Evolutionary conservation across 805 yeast species (phyloP).

Genomic region (Lipomyces yamadae): DNA sequence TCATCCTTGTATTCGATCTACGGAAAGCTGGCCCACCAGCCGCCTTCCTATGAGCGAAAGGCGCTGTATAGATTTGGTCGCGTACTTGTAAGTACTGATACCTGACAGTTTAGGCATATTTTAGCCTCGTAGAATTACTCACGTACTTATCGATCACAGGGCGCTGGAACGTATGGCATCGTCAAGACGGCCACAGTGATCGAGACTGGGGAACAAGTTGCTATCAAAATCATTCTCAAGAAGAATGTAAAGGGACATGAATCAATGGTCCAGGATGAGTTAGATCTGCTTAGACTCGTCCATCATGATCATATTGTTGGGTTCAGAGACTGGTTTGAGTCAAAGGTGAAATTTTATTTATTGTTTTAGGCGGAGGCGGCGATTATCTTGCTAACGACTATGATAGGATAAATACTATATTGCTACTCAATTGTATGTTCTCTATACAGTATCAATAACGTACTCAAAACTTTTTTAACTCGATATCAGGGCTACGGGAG

Average conservation of each 20-base stretch:
- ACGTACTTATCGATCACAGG: slow-evolving; percentile 44
- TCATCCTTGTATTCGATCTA: slow-evolving; percentile 25
- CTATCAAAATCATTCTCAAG: slow-evolving; percentile 85
- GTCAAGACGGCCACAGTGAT: slow-evolving; percentile 73
- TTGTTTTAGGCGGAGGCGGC: slow-evolving; percentile 83
- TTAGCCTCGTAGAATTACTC: not conserved
- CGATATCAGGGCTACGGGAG: slow-evolving; percentile 74
- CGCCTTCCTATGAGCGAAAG: slow-evolving; percentile 31
- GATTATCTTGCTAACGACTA: not conserved
- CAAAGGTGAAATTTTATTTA: slow-evolving; percentile 52
- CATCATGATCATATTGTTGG: slow-evolving; percentile 87
- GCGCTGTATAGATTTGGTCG: slow-evolving; percentile 29
- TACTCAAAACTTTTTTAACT: not conserved
- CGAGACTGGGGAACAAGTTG: slow-evolving; percentile 70
- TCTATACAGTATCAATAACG: not conserved
- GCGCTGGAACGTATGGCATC: slow-evolving; percentile 95
- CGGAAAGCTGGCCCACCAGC: slow-evolving; percentile 36
- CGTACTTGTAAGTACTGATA: slow-evolving; percentile 24
- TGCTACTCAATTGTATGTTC: slow-evolving; percentile 70
- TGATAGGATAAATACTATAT: slow-evolving; percentile 78
- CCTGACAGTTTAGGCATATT: not conserved
- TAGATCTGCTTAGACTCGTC: slow-evolving; percentile 67
- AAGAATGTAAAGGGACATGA: slow-evolving; percentile 83
- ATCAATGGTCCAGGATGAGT: slow-evolving; percentile 76
- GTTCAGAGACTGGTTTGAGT: slow-evolving; percentile 91